phyloP scores from a whole-genome alignment of 805 yeast species.

The Ascoidea tarda region DNA sequence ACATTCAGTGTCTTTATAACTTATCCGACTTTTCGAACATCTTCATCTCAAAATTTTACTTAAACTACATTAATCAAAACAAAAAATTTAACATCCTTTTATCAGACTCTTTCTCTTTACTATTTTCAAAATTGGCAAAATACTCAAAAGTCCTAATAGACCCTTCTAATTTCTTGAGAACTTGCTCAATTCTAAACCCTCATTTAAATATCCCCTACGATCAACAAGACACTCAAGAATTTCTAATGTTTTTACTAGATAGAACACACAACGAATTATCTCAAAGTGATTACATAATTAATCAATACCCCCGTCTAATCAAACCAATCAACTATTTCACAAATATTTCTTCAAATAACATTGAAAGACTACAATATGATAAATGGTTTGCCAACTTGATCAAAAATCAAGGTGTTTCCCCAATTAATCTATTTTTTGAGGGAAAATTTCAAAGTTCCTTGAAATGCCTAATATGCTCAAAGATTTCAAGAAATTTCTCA shows the following conservation, averaged over 20 bases:
- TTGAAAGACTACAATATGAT: conserved; percentile 33
- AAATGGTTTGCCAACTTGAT: conserved; percentile 45
- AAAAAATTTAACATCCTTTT: conserved; percentile 18
- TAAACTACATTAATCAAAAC: conserved; percentile 21
- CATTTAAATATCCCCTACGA: conserved; percentile 57
- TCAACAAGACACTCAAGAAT: conserved; percentile 77
- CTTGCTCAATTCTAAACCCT: conserved; percentile 39
- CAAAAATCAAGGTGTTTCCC: conserved; percentile 47
- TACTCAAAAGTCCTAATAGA: conserved; percentile 50
- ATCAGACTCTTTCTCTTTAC: conserved; percentile 35
- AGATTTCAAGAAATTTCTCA: conserved; percentile 42
- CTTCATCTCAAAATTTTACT: conserved; percentile 31
- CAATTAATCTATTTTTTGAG: conserved; percentile 51
- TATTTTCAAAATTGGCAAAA: conserved; percentile 42
- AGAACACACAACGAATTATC: conserved; percentile 54
- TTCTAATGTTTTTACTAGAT: conserved; percentile 50
- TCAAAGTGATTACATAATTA: conserved; percentile 19
- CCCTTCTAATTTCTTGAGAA: conserved; percentile 48
- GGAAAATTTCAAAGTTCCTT: conserved; percentile 60
- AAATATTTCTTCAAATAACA: conserved; percentile 17
- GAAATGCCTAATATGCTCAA: conserved; percentile 51
- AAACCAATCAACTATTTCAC: conserved; percentile 9
- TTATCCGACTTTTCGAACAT: conserved; percentile 32
- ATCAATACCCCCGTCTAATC: conserved; percentile 22
- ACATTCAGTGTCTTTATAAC: conserved; percentile 57